Conservation (phyloP, 768 basidiomycete species). For the Termitomyces sp. region DNA sequence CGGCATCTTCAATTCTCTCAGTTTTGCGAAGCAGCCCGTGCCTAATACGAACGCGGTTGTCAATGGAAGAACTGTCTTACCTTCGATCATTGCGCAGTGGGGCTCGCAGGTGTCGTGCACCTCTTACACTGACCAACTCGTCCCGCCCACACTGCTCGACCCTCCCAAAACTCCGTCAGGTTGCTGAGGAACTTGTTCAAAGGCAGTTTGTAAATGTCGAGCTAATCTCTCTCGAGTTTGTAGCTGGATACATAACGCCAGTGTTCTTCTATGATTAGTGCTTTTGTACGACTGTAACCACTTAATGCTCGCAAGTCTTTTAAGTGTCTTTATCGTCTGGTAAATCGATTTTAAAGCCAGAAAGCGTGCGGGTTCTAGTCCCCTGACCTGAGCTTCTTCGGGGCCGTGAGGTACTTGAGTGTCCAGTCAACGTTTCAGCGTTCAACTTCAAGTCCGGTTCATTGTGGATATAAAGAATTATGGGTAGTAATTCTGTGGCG, state of each 20-base stretch:
- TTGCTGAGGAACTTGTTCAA: background rate
- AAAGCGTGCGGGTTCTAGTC: too few relatives aligned
- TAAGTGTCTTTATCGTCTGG: too few relatives aligned
- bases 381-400: too few relatives aligned
- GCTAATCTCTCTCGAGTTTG: background rate
- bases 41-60: constrained; percentile 22
- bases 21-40: constrained; percentile 13
- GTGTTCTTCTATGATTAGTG: background rate
- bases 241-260: background rate
- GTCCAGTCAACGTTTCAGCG: too few relatives aligned
- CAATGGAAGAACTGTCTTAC: constrained; percentile 20
- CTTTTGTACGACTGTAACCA: background rate
- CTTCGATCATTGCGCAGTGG: constrained; percentile 18
- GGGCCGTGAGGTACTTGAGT: too few relatives aligned
- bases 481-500: too few relatives aligned
- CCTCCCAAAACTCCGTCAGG: constrained; percentile 6
- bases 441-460: too few relatives aligned
- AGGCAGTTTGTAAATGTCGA: background rate
- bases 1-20: constrained; percentile 18
- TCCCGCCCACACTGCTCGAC: constrained; percentile 1
- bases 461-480: too few relatives aligned
- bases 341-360: too few relatives aligned
- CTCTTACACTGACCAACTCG: constrained; percentile 15
- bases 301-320: too few relatives aligned
- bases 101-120: constrained; percentile 10